Conservation (phyloP, 352 stramenopile species). For the Phytophthora foliorum region DNA sequence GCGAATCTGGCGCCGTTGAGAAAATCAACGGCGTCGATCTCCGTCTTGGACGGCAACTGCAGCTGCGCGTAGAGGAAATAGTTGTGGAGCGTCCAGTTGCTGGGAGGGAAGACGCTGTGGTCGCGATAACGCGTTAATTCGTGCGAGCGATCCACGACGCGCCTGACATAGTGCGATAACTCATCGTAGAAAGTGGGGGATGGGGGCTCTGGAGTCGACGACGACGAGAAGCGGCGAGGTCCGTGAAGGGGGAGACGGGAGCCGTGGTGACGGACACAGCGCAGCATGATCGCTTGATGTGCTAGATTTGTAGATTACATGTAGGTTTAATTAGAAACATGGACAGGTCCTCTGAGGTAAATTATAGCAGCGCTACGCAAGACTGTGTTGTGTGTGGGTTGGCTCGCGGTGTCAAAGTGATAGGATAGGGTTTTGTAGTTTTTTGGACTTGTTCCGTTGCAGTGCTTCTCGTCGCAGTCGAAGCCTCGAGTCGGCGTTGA, state of each 20-base stretch:
- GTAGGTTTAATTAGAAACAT: neutral
- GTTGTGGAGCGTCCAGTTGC: slow-evolving; percentile 24
- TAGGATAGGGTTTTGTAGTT: neutral
- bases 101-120: slow-evolving; percentile 29
- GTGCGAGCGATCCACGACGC: slow-evolving; percentile 12
- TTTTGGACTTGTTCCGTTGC: neutral
- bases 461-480: neutral
- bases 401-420: neutral
- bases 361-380: too few relatives aligned
- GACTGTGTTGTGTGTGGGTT: too few relatives aligned
- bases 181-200: slow-evolving; percentile 10
- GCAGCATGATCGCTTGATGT: neutral
- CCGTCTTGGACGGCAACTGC: slow-evolving; percentile 43
- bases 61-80: slow-evolving; percentile 44
- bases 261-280: too few relatives aligned
- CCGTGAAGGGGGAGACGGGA: neutral
- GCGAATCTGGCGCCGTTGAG: slow-evolving; percentile 49
- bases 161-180: slow-evolving; percentile 7
- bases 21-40: slow-evolving; percentile 58
- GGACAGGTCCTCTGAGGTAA: too few relatives aligned
- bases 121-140: slow-evolving; percentile 30
- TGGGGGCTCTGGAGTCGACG: neutral
- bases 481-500: neutral
- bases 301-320: neutral
- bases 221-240: slow-evolving; percentile 11